Conservation (phyloP, 148 eudicot species). For the Amaranthus hypochondriacus region DNA sequence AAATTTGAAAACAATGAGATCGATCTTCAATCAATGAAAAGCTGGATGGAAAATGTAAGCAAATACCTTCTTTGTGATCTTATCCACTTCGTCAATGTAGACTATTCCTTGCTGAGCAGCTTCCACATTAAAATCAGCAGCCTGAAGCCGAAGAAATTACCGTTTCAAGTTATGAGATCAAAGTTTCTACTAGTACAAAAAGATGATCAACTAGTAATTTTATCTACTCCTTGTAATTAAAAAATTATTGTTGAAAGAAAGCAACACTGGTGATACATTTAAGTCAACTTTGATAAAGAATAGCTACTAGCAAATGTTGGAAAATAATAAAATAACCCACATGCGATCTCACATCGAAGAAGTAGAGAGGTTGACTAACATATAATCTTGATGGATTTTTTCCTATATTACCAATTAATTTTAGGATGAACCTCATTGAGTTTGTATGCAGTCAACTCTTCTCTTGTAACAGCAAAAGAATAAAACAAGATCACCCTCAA, state of each 20-base stretch:
- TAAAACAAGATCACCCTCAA: too few species aligned
- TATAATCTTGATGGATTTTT: too few species aligned
- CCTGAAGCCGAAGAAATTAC: conserved; percentile 35
- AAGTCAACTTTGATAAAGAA: too few species aligned
- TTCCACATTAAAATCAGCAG: conserved; percentile 88
- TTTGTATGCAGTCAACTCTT: too few species aligned
- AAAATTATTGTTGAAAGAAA: background rate
- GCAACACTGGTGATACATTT: too few species aligned
- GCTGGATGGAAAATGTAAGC: background rate
- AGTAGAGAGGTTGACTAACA: too few species aligned
- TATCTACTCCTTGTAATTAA: background rate
- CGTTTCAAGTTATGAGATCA: background rate
- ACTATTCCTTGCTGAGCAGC: conserved; percentile 99
- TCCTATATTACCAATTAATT: too few species aligned
- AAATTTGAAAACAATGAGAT: background rate
- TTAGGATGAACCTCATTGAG: too few species aligned
- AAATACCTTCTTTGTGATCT: conserved; percentile 91
- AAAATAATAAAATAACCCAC: too few species aligned
- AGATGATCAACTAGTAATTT: background rate
- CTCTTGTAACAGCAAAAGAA: too few species aligned
- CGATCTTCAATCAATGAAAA: background rate
- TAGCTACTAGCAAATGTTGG: too few species aligned
- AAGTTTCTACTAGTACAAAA: background rate
- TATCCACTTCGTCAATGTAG: conserved; percentile 98
- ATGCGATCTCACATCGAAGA: too few species aligned